Evolutionary conservation across 108 stramenopile species (phyloP), one percentile per base, ranked within the genome.

Genomic region (Cyclotella sp.): DNA sequence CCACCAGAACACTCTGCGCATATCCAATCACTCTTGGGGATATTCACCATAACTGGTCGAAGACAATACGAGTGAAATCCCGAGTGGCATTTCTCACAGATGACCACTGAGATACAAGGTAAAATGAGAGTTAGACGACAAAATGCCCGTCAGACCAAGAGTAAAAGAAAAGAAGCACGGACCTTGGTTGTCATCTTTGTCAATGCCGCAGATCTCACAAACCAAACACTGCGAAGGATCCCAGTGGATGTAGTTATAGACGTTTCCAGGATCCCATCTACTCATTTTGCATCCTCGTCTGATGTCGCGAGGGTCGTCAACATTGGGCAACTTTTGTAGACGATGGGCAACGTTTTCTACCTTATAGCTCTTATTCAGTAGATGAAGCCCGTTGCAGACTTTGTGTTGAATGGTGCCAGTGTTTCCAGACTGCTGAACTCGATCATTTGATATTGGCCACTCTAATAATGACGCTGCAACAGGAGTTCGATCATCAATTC

Each of bases 31-130:
- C 73, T 42, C 22, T 62, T 79, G 15, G 82, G 82, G 24, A 86
- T 75, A 34, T 83, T 83, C 3, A 82, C 81, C 78, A 86, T 83
- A 14, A 86, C 82, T 49, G 82, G 82, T 40, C 82, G 60, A 22
- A 83, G 29, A 58, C 85, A 86, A 62, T 86, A 86, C 18, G 79
- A 78, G 59, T 86, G 85, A 55, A 72, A 82, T 9, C 85, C 85
- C 9, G 24, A 70, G 63, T 86, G 76, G 57, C 85, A 86, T 19
- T 63, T 57, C 34, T 86, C 85, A 60, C 85, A 86, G 44, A 86
- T 82, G 45, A 85, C 81, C 49, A 81, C 80, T 65, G 64, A 6
- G 2, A 9, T 46, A 40, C 40, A 41, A 47, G 18, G 21, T 24
- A 6, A 41, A 41, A 63, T 14, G 2, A 15, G 47, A 14, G 21